These are phyloP conservation scores for Blastobotrys proliferans DNA, from an alignment of 1,139 yeast genomes.

Conservation along the genomic window DNA sequence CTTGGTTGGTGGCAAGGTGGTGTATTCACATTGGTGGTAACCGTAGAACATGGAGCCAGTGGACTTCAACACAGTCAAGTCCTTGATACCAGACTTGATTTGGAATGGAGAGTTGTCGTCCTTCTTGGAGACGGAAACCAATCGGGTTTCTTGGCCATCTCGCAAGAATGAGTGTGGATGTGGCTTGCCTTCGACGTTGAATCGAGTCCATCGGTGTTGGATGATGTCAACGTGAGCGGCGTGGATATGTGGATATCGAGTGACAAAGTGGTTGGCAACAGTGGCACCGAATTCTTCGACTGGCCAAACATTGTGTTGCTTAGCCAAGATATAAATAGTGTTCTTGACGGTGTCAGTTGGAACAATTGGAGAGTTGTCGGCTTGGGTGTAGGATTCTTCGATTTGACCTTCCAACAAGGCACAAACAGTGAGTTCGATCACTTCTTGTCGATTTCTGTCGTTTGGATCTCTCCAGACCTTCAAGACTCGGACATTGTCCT, in stretches of 20 bases:
- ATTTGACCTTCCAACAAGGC: conserved; percentile 73
- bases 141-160: conserved; percentile 78
- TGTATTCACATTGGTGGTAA: conserved; percentile 78
- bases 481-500: conserved; percentile 84
- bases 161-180: conserved; percentile 82
- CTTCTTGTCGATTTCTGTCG: conserved; percentile 69
- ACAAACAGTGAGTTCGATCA: conserved; percentile 78
- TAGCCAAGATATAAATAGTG: conserved; percentile 78
- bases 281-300: conserved; percentile 86
- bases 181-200: conserved; percentile 62
- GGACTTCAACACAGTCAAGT: conserved; percentile 81
- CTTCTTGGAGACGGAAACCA: conserved; percentile 51
- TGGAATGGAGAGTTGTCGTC: conserved; percentile 43
- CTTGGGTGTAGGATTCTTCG: conserved; percentile 75
- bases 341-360: conserved; percentile 95
- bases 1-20: conserved; percentile 73
- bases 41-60: conserved; percentile 96
- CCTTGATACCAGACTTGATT: conserved; percentile 70
- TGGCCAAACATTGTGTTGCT: conserved; percentile 74
- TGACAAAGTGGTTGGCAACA: conserved; percentile 67
- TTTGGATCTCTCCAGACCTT: conserved; percentile 75
- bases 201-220: conserved; percentile 78
- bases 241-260: conserved; percentile 69
- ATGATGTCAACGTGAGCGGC: conserved; percentile 63
- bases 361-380: conserved; percentile 82